Conservation (phyloP, 2,329 filamentous ascomycete species). For the Verticillium klebahnii region DNA sequence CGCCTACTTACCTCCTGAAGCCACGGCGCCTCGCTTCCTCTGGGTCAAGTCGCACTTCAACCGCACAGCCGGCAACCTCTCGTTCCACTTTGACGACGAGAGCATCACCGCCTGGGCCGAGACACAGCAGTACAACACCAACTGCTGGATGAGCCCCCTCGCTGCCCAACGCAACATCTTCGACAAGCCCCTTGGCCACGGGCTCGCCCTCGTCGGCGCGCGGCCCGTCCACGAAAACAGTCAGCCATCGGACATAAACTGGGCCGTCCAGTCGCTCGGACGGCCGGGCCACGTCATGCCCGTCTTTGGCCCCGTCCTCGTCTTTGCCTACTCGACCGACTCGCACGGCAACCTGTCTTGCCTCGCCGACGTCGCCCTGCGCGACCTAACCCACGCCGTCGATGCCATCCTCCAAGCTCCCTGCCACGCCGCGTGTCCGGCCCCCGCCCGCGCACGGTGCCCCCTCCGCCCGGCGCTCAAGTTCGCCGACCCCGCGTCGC, state of each 20-base stretch:
- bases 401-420: neutral
- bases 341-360: neutral
- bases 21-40: neutral
- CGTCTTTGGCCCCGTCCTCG: neutral
- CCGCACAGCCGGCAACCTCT: neutral
- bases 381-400: neutral
- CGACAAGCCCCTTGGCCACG: neutral
- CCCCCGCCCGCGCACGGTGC: neutral
- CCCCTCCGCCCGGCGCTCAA: neutral
- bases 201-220: neutral
- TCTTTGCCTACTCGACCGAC: neutral
- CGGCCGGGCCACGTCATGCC: neutral
- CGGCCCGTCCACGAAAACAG: neutral
- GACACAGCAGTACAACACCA: neutral
- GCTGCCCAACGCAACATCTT: neutral
- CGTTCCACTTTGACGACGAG: neutral
- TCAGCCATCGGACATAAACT: neutral
- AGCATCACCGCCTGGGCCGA: neutral
- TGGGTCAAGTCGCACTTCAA: neutral
- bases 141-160: neutral
- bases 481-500: neutral
- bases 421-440: neutral
- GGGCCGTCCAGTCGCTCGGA: neutral
- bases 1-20: neutral
- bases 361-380: neutral